Conservation (phyloP, 2,329 filamentous ascomycete genomes). For the Pyrenochaeta sp. region DNA sequence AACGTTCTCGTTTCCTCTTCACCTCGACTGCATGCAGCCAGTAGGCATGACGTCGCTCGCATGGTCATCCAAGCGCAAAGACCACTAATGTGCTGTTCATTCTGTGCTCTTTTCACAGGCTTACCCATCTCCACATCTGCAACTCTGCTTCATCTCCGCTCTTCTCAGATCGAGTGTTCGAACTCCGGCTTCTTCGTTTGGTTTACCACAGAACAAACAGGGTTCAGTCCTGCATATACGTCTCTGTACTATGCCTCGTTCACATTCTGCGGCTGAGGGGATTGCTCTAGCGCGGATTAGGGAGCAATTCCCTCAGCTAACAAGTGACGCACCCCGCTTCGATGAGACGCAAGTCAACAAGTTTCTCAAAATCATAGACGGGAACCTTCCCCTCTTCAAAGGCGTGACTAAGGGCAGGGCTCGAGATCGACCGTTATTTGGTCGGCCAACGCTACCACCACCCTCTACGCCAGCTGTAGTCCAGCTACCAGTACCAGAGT, state of each 20-base stretch:
- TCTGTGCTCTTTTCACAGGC: background rate
- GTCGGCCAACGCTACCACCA: background rate
- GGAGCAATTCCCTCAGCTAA: background rate
- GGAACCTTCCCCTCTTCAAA: background rate
- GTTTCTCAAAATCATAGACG: background rate
- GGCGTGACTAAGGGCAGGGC: background rate
- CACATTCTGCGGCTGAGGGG: background rate
- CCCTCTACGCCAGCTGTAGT: background rate
- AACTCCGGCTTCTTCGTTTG: background rate
- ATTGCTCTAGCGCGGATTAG: background rate
- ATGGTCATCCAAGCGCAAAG: background rate
- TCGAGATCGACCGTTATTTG: background rate
- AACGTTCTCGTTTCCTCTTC: background rate
- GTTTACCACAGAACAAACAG: background rate
- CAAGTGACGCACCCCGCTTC: background rate
- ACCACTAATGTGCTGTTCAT: background rate
- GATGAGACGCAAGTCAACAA: background rate
- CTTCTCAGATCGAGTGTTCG: background rate
- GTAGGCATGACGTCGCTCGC: background rate
- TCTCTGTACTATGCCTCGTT: background rate
- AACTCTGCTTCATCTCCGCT: background rate
- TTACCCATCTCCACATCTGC: background rate
- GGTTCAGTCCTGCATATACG: background rate
- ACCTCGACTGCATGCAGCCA: background rate
- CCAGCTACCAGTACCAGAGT: background rate